These are phyloP conservation scores for Ambrosiella xylebori DNA, from an alignment of 2,329 filamentous ascomycete species.

Conservation along the genomic window DNA sequence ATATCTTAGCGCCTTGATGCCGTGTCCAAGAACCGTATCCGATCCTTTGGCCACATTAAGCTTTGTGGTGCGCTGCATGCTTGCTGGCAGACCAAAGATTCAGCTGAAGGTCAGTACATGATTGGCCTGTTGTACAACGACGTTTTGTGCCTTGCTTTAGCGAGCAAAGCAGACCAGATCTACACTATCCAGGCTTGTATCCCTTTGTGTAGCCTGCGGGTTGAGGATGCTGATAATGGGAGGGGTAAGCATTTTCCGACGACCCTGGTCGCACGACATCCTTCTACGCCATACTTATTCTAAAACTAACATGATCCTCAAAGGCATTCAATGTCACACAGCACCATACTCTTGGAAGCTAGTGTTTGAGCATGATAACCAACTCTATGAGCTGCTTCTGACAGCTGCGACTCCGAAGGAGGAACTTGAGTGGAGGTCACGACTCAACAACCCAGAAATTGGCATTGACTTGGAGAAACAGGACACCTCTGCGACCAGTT, in stretches of 20 bases:
- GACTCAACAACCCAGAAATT: slow-evolving; percentile 31
- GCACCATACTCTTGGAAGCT: slow-evolving; percentile 86
- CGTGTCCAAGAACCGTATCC: slow-evolving; percentile 47
- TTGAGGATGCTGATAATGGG: slow-evolving; percentile 61
- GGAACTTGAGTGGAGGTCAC: slow-evolving; percentile 60
- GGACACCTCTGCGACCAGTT: slow-evolving; percentile 20
- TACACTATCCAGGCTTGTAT: slow-evolving; percentile 66
- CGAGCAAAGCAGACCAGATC: slow-evolving; percentile 43
- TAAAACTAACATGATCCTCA: slow-evolving; percentile 14
- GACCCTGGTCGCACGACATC: background rate
- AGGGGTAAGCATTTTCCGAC: slow-evolving; percentile 35
- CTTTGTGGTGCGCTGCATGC: slow-evolving; percentile 72
- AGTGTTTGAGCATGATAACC: slow-evolving; percentile 59
- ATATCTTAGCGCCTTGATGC: slow-evolving; percentile 29
- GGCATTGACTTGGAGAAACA: slow-evolving; percentile 1
- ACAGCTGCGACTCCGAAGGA: slow-evolving; percentile 72
- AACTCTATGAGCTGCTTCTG: slow-evolving; percentile 69
- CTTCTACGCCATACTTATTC: background rate
- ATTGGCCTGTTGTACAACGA: slow-evolving; percentile 70
- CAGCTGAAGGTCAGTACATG: slow-evolving; percentile 63
- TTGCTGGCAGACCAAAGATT: slow-evolving; percentile 57
- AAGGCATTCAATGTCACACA: slow-evolving; percentile 74
- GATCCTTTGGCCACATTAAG: slow-evolving; percentile 60
- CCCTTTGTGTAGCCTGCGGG: slow-evolving; percentile 42
- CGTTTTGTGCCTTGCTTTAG: slow-evolving; percentile 58